Base-by-base conservation (phyloP, 2,329 filamentous ascomycete species). In the Colletotrichum spaethianum region DNA sequence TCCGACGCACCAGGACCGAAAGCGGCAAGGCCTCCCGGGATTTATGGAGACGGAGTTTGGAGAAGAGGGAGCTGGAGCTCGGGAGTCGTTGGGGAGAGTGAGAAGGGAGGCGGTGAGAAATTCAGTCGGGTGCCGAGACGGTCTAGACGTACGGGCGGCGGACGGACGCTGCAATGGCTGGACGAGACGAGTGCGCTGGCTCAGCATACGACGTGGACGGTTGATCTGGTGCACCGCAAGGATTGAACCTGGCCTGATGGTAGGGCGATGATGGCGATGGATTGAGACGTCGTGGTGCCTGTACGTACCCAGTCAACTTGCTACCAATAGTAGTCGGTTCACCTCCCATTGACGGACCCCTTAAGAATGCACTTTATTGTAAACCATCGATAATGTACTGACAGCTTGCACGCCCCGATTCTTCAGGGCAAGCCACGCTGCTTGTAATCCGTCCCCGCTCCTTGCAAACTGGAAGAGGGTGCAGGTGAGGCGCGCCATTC, bases 1-100 rank as follows among this genome's bases (percentile, higher is more conserved):
- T 66, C 70, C 67, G 66, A 73, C 67, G 20, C 67, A 65, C 70
- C 67, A 73, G 56, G 28, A 70, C 70, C 40, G 55, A 73, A 73
- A 71, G 61, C 55, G 67, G 70, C 60, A 73, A 69, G 65, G 44
- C 53, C 59, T 55, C 31, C 65, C 69, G 65, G 65, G 1, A 31
- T 59, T 48, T 56, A 28, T 61, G 70, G 60, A 33, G 53, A 70
- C 60, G 38, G 28, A 8, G 44, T 55, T 65, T 46, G 52, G 40
- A 46, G n/a, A 52, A 31, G 48, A 62, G 53, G 70, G 53, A 46
- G 70, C 38, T 63, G 42, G 38, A 8, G 57, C 55, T 26, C 59
- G 36, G 52, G 61, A 57, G 31, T 61, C 60, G 60, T 65, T 38
- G 28, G 9, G 36, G 28, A 44, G 59, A 72, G 59, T 59, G 65